Conservation (phyloP, 495 filamentous ascomycete genomes). For the Penicillium coprophilum region DNA sequence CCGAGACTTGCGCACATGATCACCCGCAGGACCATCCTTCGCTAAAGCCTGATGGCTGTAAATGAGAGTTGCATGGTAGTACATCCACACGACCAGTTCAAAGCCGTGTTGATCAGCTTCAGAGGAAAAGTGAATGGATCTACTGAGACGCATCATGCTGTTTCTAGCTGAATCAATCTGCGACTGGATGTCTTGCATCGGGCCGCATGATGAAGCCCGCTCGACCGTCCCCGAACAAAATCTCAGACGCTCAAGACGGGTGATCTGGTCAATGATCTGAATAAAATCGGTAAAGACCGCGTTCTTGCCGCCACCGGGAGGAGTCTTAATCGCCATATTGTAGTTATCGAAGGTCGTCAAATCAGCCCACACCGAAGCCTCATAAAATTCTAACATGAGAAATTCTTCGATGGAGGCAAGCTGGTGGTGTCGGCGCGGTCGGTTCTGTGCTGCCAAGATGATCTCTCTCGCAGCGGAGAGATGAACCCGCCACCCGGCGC, state of each 20-base stretch:
- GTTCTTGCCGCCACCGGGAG: constrained; percentile 9
- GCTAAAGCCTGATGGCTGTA: constrained; percentile 29
- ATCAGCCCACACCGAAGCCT: constrained; percentile 18
- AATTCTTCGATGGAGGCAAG: constrained; percentile 17
- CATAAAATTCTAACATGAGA: constrained; percentile 18
- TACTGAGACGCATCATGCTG: constrained; percentile 15
- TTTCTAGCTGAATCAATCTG: constrained; percentile 19
- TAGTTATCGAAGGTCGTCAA: constrained; percentile 14
- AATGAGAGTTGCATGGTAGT: constrained; percentile 28
- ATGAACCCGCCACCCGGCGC: constrained; percentile 19
- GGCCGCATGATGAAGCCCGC: not conserved
- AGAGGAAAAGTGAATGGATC: constrained; percentile 21
- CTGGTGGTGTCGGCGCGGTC: constrained; percentile 5
- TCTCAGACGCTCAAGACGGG: constrained; percentile 14
- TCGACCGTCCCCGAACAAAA: not conserved
- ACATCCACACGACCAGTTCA: constrained; percentile 24
- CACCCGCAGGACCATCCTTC: not conserved
- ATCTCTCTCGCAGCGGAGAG: constrained; percentile 17
- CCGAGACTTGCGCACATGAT: constrained; percentile 15
- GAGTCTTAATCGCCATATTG: constrained; percentile 7
- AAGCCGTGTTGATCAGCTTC: constrained; percentile 18
- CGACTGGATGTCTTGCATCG: constrained; percentile 12
- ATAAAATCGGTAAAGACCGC: constrained; percentile 21
- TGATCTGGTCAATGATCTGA: constrained; percentile 21
- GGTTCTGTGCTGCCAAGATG: constrained; percentile 11